phyloP scores from a whole-genome alignment of 2,329 filamentous ascomycete genomes.

The Karstenula rhodostoma region DNA sequence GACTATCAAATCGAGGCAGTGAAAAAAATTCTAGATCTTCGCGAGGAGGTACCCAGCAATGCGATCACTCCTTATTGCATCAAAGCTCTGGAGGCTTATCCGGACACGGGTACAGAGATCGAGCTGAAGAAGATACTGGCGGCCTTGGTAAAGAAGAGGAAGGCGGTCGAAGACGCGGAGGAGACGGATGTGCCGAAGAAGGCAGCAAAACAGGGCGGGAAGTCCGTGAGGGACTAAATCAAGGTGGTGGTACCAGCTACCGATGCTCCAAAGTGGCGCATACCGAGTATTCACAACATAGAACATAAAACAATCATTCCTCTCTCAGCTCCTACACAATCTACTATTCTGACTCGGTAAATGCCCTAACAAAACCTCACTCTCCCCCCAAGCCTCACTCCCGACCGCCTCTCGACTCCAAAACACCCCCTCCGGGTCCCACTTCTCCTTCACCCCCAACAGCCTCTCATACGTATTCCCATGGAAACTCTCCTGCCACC shows the following conservation, averaged over 20 bases:
- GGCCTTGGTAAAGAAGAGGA: not conserved
- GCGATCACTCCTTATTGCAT: not conserved
- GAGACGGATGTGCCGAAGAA: not conserved
- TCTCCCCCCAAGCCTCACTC: no score
- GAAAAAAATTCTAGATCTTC: not conserved
- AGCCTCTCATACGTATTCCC: slow-evolving; percentile 46
- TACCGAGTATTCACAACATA: no score
- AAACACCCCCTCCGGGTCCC: slow-evolving; percentile 32
- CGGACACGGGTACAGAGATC: not conserved
- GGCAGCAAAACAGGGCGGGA: not conserved
- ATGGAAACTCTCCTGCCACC: slow-evolving; percentile 51
- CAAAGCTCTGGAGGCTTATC: not conserved
- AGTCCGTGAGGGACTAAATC: not conserved
- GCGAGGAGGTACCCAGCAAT: not conserved
- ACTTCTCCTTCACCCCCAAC: slow-evolving; percentile 28
- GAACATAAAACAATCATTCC: no score
- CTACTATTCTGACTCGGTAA: no score
- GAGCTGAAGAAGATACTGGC: not conserved
- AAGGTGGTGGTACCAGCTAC: not conserved
- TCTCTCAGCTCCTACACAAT: not conserved
- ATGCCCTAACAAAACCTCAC: no score
- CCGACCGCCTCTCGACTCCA: slow-evolving; percentile 14
- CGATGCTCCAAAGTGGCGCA: no score
- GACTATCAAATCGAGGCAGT: not conserved
- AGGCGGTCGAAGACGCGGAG: not conserved